Evolutionary conservation across 495 filamentous ascomycete genomes (phyloP).

Genomic region (Xylaria nigripes): DNA sequence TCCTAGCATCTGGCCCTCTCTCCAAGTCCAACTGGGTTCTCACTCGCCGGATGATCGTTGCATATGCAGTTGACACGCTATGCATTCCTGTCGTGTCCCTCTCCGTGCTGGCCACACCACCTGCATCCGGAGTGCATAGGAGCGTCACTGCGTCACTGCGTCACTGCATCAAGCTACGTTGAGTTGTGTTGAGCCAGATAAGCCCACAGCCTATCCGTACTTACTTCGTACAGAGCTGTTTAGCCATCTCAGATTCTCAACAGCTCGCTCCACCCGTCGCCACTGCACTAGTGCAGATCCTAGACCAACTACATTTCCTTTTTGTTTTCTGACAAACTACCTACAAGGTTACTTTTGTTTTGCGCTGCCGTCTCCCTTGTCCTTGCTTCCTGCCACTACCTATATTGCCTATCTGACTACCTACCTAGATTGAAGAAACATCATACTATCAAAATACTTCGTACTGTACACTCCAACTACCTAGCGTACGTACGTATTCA

Average conservation of each 20-base stretch:
- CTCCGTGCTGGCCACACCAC: slow-evolving; percentile 25
- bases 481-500: too few relatives aligned
- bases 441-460: neutral
- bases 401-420: neutral
- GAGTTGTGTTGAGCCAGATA: slow-evolving; percentile 10
- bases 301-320: slow-evolving; percentile 10
- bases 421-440: neutral
- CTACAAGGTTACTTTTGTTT: too few relatives aligned
- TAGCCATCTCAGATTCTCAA: slow-evolving; percentile 3
- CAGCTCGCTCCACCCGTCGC: slow-evolving; percentile 7
- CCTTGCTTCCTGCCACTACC: slow-evolving; percentile 3
- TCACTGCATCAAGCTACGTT: slow-evolving; percentile 8
- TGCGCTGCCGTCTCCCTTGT: slow-evolving; percentile 14
- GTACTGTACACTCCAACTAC: neutral
- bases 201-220: neutral
- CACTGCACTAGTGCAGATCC: slow-evolving; percentile 7
- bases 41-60: slow-evolving; percentile 25
- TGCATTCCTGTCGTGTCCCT: slow-evolving; percentile 28
- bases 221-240: neutral
- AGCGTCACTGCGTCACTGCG: slow-evolving; percentile 14
- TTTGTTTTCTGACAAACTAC: slow-evolving; percentile 1
- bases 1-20: neutral
- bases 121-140: slow-evolving; percentile 28
- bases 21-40: slow-evolving; percentile 11
- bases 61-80: slow-evolving; percentile 23